A percentile compares a stretch with the other conserved stretches of the same genome.
Evolutionary conservation across 495 filamentous ascomycete genomes (phyloP).

Genomic region (Podospora sp.): DNA sequence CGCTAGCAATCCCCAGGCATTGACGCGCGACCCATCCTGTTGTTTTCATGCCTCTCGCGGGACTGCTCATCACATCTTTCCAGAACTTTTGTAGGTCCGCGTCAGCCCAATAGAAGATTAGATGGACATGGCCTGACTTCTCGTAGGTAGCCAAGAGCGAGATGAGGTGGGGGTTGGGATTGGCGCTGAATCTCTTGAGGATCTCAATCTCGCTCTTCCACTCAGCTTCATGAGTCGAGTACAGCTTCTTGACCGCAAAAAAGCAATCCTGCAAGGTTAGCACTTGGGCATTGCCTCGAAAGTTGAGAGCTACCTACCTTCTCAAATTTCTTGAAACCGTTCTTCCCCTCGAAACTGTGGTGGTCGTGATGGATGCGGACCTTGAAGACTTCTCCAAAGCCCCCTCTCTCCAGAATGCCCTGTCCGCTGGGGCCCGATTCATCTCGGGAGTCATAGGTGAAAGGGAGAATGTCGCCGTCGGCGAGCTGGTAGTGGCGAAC

Average conservation of each 20-base stretch:
- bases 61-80: not conserved
- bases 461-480: constrained; percentile 1
- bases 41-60: constrained; percentile 1
- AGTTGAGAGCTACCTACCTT: not conserved
- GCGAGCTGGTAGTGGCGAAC: constrained; percentile 11
- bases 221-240: constrained; percentile 4
- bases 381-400: constrained; percentile 12
- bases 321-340: not conserved
- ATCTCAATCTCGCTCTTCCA: constrained; percentile 26
- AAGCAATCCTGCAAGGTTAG: not conserved
- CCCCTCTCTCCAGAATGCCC: not conserved
- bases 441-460: not conserved
- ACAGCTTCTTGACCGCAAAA: constrained; percentile 17
- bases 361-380: constrained; percentile 8
- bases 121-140: constrained; percentile 16
- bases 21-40: constrained; percentile 25
- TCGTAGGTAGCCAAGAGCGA: constrained; percentile 32
- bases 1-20: constrained; percentile 20
- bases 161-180: constrained; percentile 28
- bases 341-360: not conserved
- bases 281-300: too few species aligned
- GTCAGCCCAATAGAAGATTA: constrained; percentile 30
- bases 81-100: constrained; percentile 26
- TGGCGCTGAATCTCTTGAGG: constrained; percentile 27
- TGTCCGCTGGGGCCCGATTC: not conserved